These are phyloP conservation scores for Helicostylum pulchrum DNA, from an alignment of 192 early-diverging fungal genomes.

Conservation along the genomic window DNA sequence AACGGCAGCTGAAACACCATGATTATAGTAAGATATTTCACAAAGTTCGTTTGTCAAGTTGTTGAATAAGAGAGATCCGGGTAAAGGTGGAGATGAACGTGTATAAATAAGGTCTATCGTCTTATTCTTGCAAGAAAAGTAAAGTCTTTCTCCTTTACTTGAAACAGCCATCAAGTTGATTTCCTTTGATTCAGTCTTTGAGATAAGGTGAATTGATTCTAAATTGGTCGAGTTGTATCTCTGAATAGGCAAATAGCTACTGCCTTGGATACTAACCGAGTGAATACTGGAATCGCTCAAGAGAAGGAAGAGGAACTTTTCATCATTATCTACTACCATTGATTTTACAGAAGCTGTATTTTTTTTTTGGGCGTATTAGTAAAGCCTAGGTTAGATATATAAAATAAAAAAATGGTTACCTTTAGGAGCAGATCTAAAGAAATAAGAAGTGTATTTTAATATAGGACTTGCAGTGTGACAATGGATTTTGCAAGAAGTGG, in stretches of 20 bases:
- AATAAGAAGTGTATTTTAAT: background rate
- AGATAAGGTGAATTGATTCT: constrained; percentile 1
- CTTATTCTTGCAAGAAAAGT: background rate
- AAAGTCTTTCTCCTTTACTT: background rate
- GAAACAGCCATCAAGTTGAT: constrained; percentile 11
- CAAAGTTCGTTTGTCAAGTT: background rate
- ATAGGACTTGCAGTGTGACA: background rate
- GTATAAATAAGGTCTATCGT: background rate
- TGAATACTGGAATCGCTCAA: constrained; percentile 4
- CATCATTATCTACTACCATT: background rate
- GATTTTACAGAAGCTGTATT: constrained; percentile 1
- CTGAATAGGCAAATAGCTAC: background rate
- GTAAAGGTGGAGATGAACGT: background rate
- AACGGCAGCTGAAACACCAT: background rate
- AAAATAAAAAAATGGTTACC: background rate
- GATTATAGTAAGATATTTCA: background rate
- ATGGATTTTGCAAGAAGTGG: background rate
- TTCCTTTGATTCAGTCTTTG: background rate
- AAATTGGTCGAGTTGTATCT: background rate
- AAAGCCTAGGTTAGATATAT: background rate
- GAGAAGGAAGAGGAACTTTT: background rate
- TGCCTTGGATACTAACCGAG: background rate
- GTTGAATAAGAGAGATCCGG: constrained; percentile 2
- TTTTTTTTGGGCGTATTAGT: too few relatives aligned
- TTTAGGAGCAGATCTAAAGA: constrained; percentile 10